These are phyloP conservation scores for Cutaneotrichosporon spelunceum DNA, from an alignment of 1,284 basidiomycete genomes.

Conservation along the genomic window DNA sequence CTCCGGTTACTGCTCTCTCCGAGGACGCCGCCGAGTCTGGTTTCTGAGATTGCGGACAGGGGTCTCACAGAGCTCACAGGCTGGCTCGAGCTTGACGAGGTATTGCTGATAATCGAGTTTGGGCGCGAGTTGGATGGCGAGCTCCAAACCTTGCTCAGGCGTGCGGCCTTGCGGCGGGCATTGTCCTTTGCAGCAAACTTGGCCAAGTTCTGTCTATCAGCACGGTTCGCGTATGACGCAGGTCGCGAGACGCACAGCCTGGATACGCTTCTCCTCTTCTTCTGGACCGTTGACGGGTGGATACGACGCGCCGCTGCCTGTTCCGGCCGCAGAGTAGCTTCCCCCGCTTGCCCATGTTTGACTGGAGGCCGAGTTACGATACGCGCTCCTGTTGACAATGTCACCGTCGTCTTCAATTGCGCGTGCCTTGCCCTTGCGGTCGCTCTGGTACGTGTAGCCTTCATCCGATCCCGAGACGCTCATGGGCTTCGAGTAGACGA, in stretches of 20 bases:
- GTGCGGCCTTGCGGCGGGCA: conserved; percentile 42
- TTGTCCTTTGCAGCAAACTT: conserved; percentile 46
- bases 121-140: conserved; percentile 3
- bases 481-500: conserved; percentile 33
- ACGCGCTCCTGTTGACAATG: conserved; percentile 16
- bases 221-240: background rate
- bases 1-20: conserved; percentile 24
- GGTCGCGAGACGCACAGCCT: conserved; percentile 38
- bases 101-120: conserved; percentile 10
- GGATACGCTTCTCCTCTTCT: conserved; percentile 45
- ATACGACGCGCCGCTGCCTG: conserved; percentile 32
- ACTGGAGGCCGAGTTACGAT: conserved; percentile 17
- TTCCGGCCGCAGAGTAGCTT: conserved; percentile 21
- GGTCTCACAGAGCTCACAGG: conserved; percentile 10
- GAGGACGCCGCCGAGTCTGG: conserved; percentile 32
- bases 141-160: conserved; percentile 10
- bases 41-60: conserved; percentile 17
- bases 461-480: conserved; percentile 7
- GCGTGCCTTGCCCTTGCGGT: conserved; percentile 23
- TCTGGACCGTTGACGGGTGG: conserved; percentile 45
- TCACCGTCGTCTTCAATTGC: conserved; percentile 25
- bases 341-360: background rate
- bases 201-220: conserved; percentile 43
- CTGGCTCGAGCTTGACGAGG: conserved; percentile 10
- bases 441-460: conserved; percentile 2